A percentile compares a stretch with the other conserved stretches of the same genome.
These are phyloP conservation scores for Cyclotella choctawhatcheeana DNA, from an alignment of 108 stramenopile species.

Conservation along the genomic window DNA sequence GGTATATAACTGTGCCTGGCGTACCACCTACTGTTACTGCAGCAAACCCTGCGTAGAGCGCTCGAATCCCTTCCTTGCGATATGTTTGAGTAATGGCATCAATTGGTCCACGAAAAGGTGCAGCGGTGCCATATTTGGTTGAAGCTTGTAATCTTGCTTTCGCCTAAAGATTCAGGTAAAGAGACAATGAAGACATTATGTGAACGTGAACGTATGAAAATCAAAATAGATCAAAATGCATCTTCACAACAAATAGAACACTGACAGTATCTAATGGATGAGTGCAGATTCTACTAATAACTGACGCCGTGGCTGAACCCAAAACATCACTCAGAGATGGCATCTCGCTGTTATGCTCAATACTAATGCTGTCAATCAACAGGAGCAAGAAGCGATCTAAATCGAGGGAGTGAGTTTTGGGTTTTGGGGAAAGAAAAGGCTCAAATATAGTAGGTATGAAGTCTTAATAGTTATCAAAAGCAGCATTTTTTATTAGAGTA, in stretches of 20 bases:
- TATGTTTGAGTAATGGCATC: slow-evolving; percentile 71
- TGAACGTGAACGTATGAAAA: not conserved
- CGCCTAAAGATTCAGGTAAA: no score
- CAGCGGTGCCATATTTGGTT: not conserved
- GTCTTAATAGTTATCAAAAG: no score
- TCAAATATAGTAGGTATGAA: no score
- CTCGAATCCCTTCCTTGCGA: slow-evolving; percentile 84
- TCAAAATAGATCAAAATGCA: not conserved
- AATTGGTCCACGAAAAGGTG: slow-evolving; percentile 61
- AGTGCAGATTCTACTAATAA: slow-evolving; percentile 70
- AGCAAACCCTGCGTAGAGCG: slow-evolving; percentile 94
- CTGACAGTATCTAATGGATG: slow-evolving; percentile 82
- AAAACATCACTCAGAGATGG: slow-evolving; percentile 54
- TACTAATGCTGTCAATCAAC: no score
- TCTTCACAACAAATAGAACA: not conserved
- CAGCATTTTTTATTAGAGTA: no score
- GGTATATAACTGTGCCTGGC: slow-evolving; percentile 94
- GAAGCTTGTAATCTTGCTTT: slow-evolving; percentile 71
- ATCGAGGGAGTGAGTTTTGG: no score
- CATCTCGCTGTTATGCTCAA: no score
- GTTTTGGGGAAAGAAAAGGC: no score
- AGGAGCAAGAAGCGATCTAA: no score
- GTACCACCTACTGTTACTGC: slow-evolving; percentile 90
- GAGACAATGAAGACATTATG: no score
- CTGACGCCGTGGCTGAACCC: slow-evolving; percentile 78